Evolutionary conservation across 2,329 filamentous ascomycete genomes (phyloP).

Genomic region (Calonectria multiphialidica): DNA sequence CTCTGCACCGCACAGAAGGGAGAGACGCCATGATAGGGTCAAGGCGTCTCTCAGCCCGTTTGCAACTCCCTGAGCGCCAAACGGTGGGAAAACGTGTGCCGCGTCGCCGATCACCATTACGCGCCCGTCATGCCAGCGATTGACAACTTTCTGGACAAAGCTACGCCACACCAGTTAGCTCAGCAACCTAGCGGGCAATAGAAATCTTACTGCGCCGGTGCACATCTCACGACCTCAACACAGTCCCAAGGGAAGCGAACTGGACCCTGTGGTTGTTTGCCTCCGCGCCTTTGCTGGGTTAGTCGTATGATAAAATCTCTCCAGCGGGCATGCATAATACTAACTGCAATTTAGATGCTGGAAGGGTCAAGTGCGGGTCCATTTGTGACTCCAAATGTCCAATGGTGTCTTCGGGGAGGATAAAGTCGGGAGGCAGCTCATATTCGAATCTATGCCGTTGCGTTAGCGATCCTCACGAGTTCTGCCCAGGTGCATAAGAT

Average conservation of each 20-base stretch:
- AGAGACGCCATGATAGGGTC: slow-evolving; percentile 31
- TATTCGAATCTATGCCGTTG: background rate
- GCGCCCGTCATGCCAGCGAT: slow-evolving; percentile 56
- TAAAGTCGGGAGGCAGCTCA: background rate
- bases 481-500: too few species aligned
- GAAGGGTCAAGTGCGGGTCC: background rate
- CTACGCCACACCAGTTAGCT: too few species aligned
- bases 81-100: slow-evolving; percentile 65
- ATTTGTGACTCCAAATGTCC: background rate
- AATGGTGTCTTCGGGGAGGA: background rate
- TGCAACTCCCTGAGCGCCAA: slow-evolving; percentile 51
- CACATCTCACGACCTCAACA: background rate
- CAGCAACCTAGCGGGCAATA: too few species aligned
- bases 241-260: background rate
- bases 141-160: slow-evolving; percentile 59
- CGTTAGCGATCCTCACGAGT: too few species aligned
- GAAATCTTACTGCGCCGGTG: background rate
- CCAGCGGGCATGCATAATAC: background rate
- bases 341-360: background rate
- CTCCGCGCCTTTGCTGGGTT: background rate
- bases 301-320: background rate
- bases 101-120: slow-evolving; percentile 61
- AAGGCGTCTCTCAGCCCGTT: slow-evolving; percentile 50
- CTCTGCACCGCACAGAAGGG: background rate
- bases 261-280: background rate